Base-by-base conservation (phyloP, 192 early-diverging fungal genomes). In the Coemansia sp. region DNA sequence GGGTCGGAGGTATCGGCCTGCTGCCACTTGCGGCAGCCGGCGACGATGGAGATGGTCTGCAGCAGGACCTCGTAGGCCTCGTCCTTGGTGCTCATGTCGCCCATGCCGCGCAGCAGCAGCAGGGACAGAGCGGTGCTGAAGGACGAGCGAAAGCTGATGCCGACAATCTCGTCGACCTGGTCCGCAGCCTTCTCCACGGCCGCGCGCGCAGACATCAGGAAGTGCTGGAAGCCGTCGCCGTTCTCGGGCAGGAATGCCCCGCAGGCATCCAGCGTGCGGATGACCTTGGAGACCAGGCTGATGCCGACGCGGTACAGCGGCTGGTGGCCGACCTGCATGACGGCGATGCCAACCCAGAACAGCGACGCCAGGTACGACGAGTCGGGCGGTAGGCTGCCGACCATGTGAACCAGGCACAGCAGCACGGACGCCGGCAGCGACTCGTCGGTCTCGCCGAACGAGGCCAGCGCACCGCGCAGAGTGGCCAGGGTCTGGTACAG, bases 401-500 rank as follows among this genome's bases (percentile, higher is more conserved):
- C 86, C 65, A 98, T 89, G 55, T 85, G 91, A 36, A 83, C 89
- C n/a, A 98, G 68, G 48, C 88, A 90, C 77, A 89, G 86, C 38
- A 92, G 78, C 52, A 96, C 92, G 44, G 86, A 88, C 17, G 87
- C 78, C 20, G 92, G 88, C 51, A 96, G 61, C 25, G 76, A 81
- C 50, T 75, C 77, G 46, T 92, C 87, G 4, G 80, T 79, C 48
- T 95, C 90, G 37, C 89, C 87, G 58, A 90, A 91, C 30, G 85
- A 79, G 12, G 79, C 84, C 31, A 98, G 75, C 0, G 92, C 90
- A 4, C 88, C 89, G 27, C 89, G 85, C 28, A 98, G 64, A 0
- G 93, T 87, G 1, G 90, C 91, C 16, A 96, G 64, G 17, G 90
- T 91, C 67, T 93, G 91, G 57, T 93, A 98, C n/a, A 96, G 56